Conservation (phyloP, 106 monocot species). For the Platanthera zijinensis region DNA sequence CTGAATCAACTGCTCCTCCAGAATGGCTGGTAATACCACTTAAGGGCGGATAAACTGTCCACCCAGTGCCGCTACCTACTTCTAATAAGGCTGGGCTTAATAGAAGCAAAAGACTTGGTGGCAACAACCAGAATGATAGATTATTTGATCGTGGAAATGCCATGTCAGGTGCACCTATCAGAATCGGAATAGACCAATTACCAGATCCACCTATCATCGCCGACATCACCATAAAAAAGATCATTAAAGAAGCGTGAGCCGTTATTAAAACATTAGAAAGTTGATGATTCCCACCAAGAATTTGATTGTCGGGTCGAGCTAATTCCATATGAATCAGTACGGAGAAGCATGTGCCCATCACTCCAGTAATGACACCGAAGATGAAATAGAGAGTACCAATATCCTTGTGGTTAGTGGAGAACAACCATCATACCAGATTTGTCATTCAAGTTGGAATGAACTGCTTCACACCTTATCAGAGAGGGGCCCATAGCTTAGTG, state of each 20-base stretch:
- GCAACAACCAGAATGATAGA: too few relatives aligned
- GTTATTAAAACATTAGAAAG: neutral
- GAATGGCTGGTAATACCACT: constrained; percentile 19
- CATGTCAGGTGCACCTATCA: too few relatives aligned
- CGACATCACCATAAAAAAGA: neutral
- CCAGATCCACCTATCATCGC: constrained; percentile 3
- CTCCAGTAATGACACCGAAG: constrained; percentile 19
- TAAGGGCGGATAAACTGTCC: too few relatives aligned
- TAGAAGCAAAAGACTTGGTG: too few relatives aligned
- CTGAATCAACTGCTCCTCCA: constrained; percentile 17
- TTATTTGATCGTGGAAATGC: too few relatives aligned
- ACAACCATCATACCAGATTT: constrained; percentile 13
- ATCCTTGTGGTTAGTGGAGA: constrained; percentile 19
- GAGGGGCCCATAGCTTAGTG: neutral
- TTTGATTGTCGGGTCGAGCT: constrained; percentile 9
- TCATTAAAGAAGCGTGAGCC: neutral
- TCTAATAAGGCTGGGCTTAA: too few relatives aligned
- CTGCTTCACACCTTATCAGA: neutral
- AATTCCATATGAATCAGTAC: constrained; percentile 24
- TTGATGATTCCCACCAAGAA: constrained; percentile 6
- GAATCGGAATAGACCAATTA: neutral
- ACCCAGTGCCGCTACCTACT: too few relatives aligned
- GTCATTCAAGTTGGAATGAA: neutral
- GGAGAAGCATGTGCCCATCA: constrained; percentile 15
- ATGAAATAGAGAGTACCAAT: constrained; percentile 19